Evolutionary conservation across 2,329 filamentous ascomycete genomes (phyloP).

Genomic region (Malbranchea zuffiana): DNA sequence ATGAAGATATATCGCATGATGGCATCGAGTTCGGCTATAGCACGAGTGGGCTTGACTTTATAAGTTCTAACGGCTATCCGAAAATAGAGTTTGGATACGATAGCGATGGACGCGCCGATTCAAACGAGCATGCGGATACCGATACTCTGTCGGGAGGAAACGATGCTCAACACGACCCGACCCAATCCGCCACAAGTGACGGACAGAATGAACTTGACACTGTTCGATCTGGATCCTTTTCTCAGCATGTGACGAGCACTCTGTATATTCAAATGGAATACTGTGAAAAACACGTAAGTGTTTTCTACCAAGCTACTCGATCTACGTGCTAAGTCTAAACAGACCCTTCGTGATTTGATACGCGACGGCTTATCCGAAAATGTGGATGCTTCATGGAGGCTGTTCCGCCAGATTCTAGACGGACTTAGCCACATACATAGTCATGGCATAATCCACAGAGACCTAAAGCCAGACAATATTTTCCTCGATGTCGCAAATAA

Average conservation of each 20-base stretch:
- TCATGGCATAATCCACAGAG: conserved; percentile 84
- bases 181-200: conserved; percentile 17
- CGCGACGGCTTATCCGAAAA: conserved; percentile 62
- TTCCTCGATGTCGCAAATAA: conserved; percentile 88
- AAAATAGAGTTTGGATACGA: conserved; percentile 67
- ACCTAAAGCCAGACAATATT: conserved; percentile 93
- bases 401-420: conserved; percentile 85
- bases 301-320: not conserved
- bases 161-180: conserved; percentile 5
- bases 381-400: conserved; percentile 69
- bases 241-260: conserved; percentile 54
- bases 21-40: conserved; percentile 55
- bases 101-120: conserved; percentile 33
- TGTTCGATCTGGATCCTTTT: conserved; percentile 38
- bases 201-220: conserved; percentile 30
- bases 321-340: not conserved
- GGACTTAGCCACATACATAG: conserved; percentile 83
- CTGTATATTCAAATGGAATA: conserved; percentile 99
- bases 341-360: conserved; percentile 83
- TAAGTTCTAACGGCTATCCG: conserved; percentile 71
- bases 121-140: conserved; percentile 34
- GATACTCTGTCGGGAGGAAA: conserved; percentile 28
- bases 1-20: conserved; percentile 22
- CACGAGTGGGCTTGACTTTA: conserved; percentile 78
- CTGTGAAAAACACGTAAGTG: conserved; percentile 70